Evolutionary conservation across 2,329 filamentous ascomycete species (phyloP).

Genomic region (Rhinocladiella similis): DNA sequence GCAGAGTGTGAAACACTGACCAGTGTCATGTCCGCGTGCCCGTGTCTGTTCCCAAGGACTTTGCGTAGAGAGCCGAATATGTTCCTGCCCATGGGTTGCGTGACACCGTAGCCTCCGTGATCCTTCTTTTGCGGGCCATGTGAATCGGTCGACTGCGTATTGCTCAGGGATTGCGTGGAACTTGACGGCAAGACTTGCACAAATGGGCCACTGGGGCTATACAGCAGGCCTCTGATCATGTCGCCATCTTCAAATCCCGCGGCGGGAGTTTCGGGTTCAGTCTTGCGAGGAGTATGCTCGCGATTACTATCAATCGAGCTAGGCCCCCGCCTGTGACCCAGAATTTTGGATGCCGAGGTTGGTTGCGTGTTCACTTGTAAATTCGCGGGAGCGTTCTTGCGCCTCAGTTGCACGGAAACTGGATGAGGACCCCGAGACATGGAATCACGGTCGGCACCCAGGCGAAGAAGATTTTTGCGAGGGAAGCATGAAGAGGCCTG

Average conservation of each 20-base stretch:
- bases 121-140: slow-evolving; percentile 9
- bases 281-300: slow-evolving; percentile 76
- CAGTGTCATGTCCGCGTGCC: slow-evolving; percentile 27
- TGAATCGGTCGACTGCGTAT: slow-evolving; percentile 21
- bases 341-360: slow-evolving; percentile 51
- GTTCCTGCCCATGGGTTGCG: slow-evolving; percentile 73
- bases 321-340: slow-evolving; percentile 76
- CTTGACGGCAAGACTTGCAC: slow-evolving; percentile 62
- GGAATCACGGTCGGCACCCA: slow-evolving; percentile 27
- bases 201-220: slow-evolving; percentile 79
- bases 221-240: slow-evolving; percentile 80
- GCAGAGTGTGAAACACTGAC: slow-evolving; percentile 25
- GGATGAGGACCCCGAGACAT: slow-evolving; percentile 42
- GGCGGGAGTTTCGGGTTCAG: slow-evolving; percentile 13
- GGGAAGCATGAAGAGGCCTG: slow-evolving; percentile 62
- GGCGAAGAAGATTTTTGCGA: slow-evolving; percentile 40
- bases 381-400: slow-evolving; percentile 29
- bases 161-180: slow-evolving; percentile 48
- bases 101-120: slow-evolving; percentile 6
- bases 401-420: slow-evolving; percentile 40
- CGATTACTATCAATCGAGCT: slow-evolving; percentile 57
- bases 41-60: slow-evolving; percentile 66
- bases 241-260: slow-evolving; percentile 59
- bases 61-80: slow-evolving; percentile 83
- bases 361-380: slow-evolving; percentile 31